phyloP scores from a whole-genome alignment of 148 eudicot genomes.

The Oxyria digyna region DNA sequence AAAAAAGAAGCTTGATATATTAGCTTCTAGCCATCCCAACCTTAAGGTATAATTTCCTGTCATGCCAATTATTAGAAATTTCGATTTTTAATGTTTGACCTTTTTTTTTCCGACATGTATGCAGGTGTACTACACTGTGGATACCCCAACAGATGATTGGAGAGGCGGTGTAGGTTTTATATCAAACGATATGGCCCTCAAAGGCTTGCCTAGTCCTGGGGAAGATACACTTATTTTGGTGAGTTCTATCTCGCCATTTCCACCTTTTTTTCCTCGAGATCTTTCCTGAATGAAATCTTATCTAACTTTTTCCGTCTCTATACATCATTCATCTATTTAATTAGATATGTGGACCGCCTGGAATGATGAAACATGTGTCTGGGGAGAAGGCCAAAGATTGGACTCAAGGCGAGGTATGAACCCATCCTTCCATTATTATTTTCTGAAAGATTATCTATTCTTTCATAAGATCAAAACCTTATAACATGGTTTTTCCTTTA shows the following conservation, averaged over 20 bases:
- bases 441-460: neutral
- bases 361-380: conserved; percentile 74
- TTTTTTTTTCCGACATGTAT: neutral
- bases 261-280: neutral
- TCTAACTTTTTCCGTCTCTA: neutral
- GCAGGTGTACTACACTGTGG: conserved; percentile 89
- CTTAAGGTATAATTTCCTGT: conserved; percentile 46
- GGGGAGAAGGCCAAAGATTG: conserved; percentile 65
- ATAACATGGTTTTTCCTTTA: neutral
- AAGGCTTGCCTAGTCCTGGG: conserved; percentile 90
- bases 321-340: neutral
- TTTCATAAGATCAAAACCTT: neutral
- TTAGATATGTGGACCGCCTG: conserved; percentile 89
- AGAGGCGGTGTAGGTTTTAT: conserved; percentile 77
- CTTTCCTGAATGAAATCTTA: neutral
- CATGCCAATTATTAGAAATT: neutral
- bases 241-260: conserved; percentile 12
- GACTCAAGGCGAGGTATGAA: conserved; percentile 71
- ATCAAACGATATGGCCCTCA: conserved; percentile 74
- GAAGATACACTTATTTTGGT: conserved; percentile 78
- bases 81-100: neutral
- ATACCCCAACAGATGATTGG: conserved; percentile 77
- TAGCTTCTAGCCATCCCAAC: conserved; percentile 80
- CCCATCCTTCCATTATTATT: neutral
- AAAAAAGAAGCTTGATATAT: conserved; percentile 81